Base-by-base conservation (phyloP, 192 early-diverging fungal genomes). In the Funneliformis mosseae region DNA sequence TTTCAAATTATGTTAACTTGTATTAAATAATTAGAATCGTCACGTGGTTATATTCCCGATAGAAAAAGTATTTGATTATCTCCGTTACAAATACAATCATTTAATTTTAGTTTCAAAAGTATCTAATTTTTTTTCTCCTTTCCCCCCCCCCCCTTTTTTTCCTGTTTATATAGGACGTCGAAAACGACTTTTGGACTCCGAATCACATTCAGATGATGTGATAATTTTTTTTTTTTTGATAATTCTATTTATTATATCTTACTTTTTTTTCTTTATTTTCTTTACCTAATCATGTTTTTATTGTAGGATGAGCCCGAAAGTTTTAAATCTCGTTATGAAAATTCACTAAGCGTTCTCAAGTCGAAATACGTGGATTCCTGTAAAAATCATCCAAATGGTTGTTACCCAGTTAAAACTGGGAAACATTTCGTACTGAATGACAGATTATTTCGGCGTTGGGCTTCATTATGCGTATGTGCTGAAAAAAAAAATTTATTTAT, bases 311-410 rank as follows among this genome's bases (percentile, higher is more conserved):
- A 68, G 48, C 77, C 77, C 10, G 77, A 79, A 70, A 70, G 66
- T 28, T 79, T 79, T 28, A 79, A 79, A 48, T 70, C 33, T 70
- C 64, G 77, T 38, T 79, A 59, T 59, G 77, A 79, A 8, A 69
- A 6, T 4, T 46, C 77, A 38, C 9, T 70, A n/a, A 16, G 66
- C 11, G 59, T 50, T 23, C 28, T 79, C 8, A 67, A 59, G 39
- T 43, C 27, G 5, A 79, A 79, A 79, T 79, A 79, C 27, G 25
- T 39, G 33, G 27, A 38, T 42, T 0, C 2, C n/a, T 79, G 77
- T 70, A 25, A 33, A 16, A 43, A 55, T 41, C 77, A 79, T 60
- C 67, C 25, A 4, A 10, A 33, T 38, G 77, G 77, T 16, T 79
- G 77, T 23, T 28, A 59, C 42, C 0, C 9, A 39, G 14, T 79